These are phyloP conservation scores for Pseudognaphalium luteoalbum DNA, from an alignment of 129 eudicot genomes.

Conservation along the genomic window DNA sequence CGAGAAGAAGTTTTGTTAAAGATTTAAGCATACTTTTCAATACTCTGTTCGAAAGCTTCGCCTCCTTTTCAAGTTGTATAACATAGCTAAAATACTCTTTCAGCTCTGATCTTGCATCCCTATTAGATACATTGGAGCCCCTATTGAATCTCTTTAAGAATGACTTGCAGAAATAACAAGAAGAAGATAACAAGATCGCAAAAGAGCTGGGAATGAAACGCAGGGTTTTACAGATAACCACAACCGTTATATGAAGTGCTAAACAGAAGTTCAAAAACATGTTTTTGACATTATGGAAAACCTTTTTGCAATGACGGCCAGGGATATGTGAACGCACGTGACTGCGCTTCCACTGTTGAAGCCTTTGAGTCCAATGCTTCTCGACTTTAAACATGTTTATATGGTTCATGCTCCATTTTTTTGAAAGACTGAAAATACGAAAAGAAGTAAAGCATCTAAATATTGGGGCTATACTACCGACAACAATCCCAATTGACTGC, in stretches of 20 bases:
- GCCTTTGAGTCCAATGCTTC: not conserved
- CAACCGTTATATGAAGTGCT: not conserved
- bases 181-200: not conserved
- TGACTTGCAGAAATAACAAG: not conserved
- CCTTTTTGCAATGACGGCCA: not conserved
- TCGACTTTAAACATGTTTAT: not conserved
- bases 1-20: not conserved
- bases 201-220: not conserved
- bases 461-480: not conserved
- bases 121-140: not conserved
- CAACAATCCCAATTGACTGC: not conserved
- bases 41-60: not conserved
- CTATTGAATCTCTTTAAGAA: not conserved
- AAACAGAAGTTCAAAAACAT: not conserved
- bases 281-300: not conserved
- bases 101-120: not conserved
- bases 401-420: not conserved
- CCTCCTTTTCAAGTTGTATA: not conserved
- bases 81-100: not conserved
- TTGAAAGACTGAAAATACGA: not conserved
- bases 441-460: not conserved
- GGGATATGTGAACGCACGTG: not conserved
- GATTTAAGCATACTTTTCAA: not conserved
- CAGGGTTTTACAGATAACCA: not conserved
- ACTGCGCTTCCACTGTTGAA: not conserved